Evolutionary conservation across 2,329 filamentous ascomycete species (phyloP), one percentile per base, ranked within the genome.

Genomic region (Neopestalotiopsis sp.): DNA sequence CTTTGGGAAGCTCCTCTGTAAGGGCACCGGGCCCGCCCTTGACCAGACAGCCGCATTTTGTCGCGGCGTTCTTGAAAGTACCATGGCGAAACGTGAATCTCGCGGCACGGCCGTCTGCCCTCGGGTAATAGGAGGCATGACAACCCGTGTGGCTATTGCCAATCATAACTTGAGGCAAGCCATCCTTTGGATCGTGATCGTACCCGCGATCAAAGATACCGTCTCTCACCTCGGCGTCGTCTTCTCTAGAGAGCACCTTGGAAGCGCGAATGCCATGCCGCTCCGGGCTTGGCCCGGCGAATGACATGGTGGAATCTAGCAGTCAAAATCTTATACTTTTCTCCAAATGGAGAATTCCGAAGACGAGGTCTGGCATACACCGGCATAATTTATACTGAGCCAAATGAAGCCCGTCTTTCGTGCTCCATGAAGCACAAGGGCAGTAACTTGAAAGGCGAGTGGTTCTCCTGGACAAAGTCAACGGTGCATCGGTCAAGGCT

Each of bases 231-330:
- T 38, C 30, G 34, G 6, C 30, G 12, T 61, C 59, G 6, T 61
- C 59, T 28, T 61, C 59, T 28, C 40, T 40, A 7, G 59, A 61
- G 9, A 61, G 59, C n/a, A 61, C 30, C 12, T 40, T 61, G n/a
- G 59, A 40, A 40, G 30, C 28, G 2, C 32, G 28, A 13, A 61
- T 34, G n/a, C 59, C 59, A 42, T 34, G 17, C 34, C 59, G 59
- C 7, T 34, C 34, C 10, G 59, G 28, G 0, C 24, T 61, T 2
- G 32, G 59, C 34, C 28, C n/a, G 9, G 59, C 32, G 24, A 59
- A 59, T 5, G 57, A 59, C 57, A 59, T 59, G 24, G 14, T 59
- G 20, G 17, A 14, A 9, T 59, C 24, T 30, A 24, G 34, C 17
- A 6, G 1, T 30, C 9, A 12, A 17, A 32, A 34, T 59, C 24